A percentile compares a stretch with the other conserved stretches of the same genome.
Conservation (phyloP, 2,329 filamentous ascomycete genomes). For the Drechslera avenae region DNA sequence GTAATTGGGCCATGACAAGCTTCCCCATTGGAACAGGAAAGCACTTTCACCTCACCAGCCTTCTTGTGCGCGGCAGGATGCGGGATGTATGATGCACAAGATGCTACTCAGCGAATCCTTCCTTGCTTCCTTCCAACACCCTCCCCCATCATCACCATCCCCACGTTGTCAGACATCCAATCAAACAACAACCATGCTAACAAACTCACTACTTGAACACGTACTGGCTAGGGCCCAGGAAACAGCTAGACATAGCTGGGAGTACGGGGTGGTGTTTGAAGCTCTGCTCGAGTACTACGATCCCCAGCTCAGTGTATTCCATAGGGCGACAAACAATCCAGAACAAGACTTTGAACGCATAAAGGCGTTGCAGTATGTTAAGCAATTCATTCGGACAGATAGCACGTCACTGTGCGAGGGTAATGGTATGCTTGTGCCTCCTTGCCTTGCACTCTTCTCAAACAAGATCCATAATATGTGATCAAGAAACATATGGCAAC, state of each 20-base stretch:
- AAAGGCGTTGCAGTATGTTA: slow-evolving; percentile 44
- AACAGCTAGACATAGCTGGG: slow-evolving; percentile 49
- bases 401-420: slow-evolving; percentile 41
- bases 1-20: background rate
- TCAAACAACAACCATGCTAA: slow-evolving; percentile 43
- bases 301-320: slow-evolving; percentile 47
- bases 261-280: slow-evolving; percentile 50
- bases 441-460: background rate
- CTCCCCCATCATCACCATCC: background rate
- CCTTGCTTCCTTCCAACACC: background rate
- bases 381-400: slow-evolving; percentile 39
- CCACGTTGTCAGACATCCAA: background rate
- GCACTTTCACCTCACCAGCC: slow-evolving; percentile 6
- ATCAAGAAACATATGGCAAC: background rate
- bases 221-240: slow-evolving; percentile 35
- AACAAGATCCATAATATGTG: background rate
- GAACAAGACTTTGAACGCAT: slow-evolving; percentile 28
- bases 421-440: slow-evolving; percentile 29
- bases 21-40: slow-evolving; percentile 1
- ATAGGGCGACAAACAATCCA: slow-evolving; percentile 23
- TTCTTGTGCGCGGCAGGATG: slow-evolving; percentile 9
- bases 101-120: background rate
- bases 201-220: slow-evolving; percentile 56
- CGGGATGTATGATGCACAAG: background rate
- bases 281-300: slow-evolving; percentile 50